phyloP scores from a whole-genome alignment of 306 rosid genomes.

The Glycine tomentella region DNA sequence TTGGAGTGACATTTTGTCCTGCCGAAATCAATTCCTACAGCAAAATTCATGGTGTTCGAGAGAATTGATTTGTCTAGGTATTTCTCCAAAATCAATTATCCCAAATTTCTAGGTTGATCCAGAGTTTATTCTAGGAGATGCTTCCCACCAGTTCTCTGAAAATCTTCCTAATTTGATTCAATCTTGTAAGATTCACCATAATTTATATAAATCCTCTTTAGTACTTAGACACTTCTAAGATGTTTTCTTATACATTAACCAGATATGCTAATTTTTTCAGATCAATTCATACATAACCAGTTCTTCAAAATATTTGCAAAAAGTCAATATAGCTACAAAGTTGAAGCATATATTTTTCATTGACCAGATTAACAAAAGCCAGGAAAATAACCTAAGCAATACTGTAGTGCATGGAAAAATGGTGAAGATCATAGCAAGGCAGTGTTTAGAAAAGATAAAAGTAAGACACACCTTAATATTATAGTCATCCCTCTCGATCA shows the following conservation, averaged over 20 bases:
- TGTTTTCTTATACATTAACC: constrained; percentile 1
- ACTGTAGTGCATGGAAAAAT: constrained; percentile 30
- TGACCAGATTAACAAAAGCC: neutral
- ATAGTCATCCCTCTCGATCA: constrained; percentile 95
- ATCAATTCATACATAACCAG: constrained; percentile 11
- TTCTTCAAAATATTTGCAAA: constrained; percentile 16
- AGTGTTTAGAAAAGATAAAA: constrained; percentile 36
- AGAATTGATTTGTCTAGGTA: constrained; percentile 24
- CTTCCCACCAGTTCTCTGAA: constrained; percentile 1
- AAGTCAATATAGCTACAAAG: neutral
- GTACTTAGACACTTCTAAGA: neutral
- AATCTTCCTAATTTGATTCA: constrained; percentile 7
- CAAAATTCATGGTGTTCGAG: neutral
- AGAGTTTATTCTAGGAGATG: constrained; percentile 7
- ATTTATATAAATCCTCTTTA: constrained; percentile 7
- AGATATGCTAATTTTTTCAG: constrained; percentile 1
- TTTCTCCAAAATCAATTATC: constrained; percentile 16
- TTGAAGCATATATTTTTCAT: constrained; percentile 29
- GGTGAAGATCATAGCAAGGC: constrained; percentile 16
- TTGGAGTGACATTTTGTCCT: constrained; percentile 10
- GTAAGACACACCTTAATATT: constrained; percentile 79
- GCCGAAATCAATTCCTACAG: constrained; percentile 18
- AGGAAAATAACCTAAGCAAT: constrained; percentile 34
- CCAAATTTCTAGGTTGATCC: constrained; percentile 24
- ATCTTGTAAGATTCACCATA: neutral